Base-by-base conservation (phyloP, 1,284 basidiomycete species). In the Malassezia nana region DNA sequence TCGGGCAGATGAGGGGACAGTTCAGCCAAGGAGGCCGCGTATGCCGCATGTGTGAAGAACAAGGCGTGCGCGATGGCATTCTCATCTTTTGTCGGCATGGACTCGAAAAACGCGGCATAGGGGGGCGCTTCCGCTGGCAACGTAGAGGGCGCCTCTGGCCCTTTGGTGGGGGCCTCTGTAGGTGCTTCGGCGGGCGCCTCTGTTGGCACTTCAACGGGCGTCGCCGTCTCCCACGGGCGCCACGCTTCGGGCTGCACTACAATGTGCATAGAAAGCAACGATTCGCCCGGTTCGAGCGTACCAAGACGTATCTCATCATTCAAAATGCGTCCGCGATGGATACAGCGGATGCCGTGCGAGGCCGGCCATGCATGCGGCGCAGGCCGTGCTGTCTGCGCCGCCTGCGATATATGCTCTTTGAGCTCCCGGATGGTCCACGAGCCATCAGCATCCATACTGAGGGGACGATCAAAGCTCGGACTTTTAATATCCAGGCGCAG, bases 231-330 rank as follows among this genome's bases (percentile, higher is more conserved):
- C 20, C 25, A 47, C 2, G 45, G 22, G 10, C 13, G 24, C 67
- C 67, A 70, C 31, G 66, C 67, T 18, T 64, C 67, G 15, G 69
- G 69, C 2, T 60, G 66, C 35, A 72, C 67, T 45, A 66, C 67
- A 3, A 68, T 55, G 53, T 71, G 69, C 48, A 71, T 55, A 13
- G 64, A 56, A 6, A 63, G 40, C 46, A 40, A 13, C 29, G 30
- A 16, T n/a, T 39, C 49, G 6, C 28, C 45, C 18, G 6, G 15
- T 8, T n/a, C 18, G 3, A 52, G 49, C 15, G 32, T 25, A n/a
- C 20, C 15, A 18, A 52, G 15, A 16, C 8, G 7, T 10, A 15
- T 24, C 12, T 40, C 40, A 24, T 67, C 65, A 12, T 31, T 18
- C 8, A 72, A 49, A 4, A 69, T 49, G 18, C 63, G 59, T 45